Percentiles rank a stretch among this genome's conserved stretches.
These are phyloP conservation scores for Ocimum tenuiflorum DNA, from an alignment of 257 asterid genomes.

Conservation along the genomic window DNA sequence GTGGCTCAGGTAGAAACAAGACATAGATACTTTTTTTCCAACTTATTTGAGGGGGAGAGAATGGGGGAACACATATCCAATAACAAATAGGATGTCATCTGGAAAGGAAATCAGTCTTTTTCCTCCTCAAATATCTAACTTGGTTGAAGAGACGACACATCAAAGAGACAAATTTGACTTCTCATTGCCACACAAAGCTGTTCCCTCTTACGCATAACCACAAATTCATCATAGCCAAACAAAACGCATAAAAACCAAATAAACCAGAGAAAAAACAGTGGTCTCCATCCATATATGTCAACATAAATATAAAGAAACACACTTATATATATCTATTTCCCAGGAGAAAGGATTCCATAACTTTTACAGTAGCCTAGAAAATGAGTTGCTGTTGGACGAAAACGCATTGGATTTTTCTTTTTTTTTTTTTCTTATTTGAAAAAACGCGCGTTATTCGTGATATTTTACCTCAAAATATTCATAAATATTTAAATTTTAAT, in stretches of 20 bases:
- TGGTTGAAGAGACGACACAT: slow-evolving; percentile 9
- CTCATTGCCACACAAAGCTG: not conserved
- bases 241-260: too few relatives aligned
- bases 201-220: too few relatives aligned
- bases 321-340: too few relatives aligned
- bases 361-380: too few relatives aligned
- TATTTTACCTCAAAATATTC: not conserved
- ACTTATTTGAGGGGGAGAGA: not conserved
- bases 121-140: not conserved
- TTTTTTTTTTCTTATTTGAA: too few relatives aligned
- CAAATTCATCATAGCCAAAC: too few relatives aligned
- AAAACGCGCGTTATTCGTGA: not conserved
- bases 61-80: slow-evolving; percentile 13
- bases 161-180: slow-evolving; percentile 9
- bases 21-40: not conserved
- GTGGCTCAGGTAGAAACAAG: slow-evolving; percentile 24
- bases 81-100: not conserved
- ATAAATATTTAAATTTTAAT: not conserved
- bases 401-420: not conserved
- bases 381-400: not conserved
- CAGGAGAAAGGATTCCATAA: too few relatives aligned
- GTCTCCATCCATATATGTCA: too few relatives aligned
- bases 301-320: too few relatives aligned
- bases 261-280: too few relatives aligned
- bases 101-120: too few relatives aligned